Percentiles rank a stretch among this genome's conserved stretches.
phyloP scores from a whole-genome alignment of 805 yeast species.

The Metschnikowia noctiluminum region DNA sequence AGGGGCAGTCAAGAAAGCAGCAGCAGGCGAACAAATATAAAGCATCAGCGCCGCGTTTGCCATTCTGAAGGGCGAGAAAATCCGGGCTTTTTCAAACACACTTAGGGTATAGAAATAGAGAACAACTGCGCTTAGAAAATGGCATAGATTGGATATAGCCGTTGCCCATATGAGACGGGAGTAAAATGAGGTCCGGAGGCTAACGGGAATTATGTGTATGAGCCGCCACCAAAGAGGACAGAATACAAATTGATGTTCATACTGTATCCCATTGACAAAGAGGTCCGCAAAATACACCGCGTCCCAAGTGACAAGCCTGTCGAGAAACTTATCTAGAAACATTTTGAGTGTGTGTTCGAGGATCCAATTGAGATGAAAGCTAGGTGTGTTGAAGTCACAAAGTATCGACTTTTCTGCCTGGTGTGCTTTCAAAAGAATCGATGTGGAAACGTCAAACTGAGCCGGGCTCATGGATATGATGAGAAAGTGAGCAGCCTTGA shows the following conservation, averaged over 20 bases:
- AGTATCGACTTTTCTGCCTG: constrained; percentile 7
- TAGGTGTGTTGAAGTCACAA: constrained; percentile 9
- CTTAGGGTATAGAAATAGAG: constrained; percentile 47
- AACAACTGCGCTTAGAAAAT: constrained; percentile 46
- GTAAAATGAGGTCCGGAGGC: constrained; percentile 9
- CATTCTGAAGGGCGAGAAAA: constrained; percentile 19
- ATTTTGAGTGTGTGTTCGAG: neutral
- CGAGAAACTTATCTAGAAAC: constrained; percentile 28
- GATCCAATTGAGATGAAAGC: neutral
- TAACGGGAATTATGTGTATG: constrained; percentile 24
- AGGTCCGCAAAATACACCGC: constrained; percentile 68
- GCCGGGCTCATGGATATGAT: constrained; percentile 39
- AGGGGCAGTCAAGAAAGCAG: constrained; percentile 68
- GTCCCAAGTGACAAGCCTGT: constrained; percentile 78
- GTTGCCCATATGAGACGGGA: constrained; percentile 29
- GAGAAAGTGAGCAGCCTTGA: constrained; percentile 37
- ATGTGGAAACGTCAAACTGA: constrained; percentile 50
- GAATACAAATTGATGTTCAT: constrained; percentile 90
- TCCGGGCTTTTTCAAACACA: constrained; percentile 18
- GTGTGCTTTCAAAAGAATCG: constrained; percentile 29
- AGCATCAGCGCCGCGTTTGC: constrained; percentile 32
- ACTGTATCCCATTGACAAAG: constrained; percentile 48
- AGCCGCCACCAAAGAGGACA: constrained; percentile 72
- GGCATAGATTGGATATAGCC: constrained; percentile 49
- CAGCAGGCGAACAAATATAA: constrained; percentile 70